These are phyloP conservation scores for Phytophthora hibernalis DNA, from an alignment of 352 stramenopile genomes.

Conservation along the genomic window DNA sequence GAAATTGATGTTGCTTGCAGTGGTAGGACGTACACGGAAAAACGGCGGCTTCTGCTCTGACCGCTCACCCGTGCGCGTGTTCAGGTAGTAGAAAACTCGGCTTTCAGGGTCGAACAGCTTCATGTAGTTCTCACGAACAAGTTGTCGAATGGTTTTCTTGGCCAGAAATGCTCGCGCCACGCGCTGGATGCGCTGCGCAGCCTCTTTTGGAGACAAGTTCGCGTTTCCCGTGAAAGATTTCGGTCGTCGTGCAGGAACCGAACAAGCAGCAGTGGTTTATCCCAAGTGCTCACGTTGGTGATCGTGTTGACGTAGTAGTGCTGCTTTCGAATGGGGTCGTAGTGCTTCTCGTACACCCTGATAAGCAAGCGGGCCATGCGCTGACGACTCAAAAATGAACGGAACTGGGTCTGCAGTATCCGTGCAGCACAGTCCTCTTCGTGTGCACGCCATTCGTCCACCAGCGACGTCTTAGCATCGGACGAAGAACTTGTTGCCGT, in stretches of 20 bases:
- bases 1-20: not conserved
- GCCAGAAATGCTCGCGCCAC: constrained; percentile 49
- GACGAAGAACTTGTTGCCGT: constrained; percentile 18
- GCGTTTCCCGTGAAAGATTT: constrained; percentile 22
- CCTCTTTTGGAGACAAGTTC: constrained; percentile 41
- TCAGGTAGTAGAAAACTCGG: constrained; percentile 73
- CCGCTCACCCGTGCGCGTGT: constrained; percentile 54
- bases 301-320: constrained; percentile 74
- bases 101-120: constrained; percentile 66
- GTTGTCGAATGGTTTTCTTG: constrained; percentile 39
- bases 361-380: constrained; percentile 47
- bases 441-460: constrained; percentile 64
- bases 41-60: constrained; percentile 58
- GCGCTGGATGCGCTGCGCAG: constrained; percentile 61
- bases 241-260: constrained; percentile 47
- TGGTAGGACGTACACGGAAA: constrained; percentile 39
- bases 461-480: constrained; percentile 46
- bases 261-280: constrained; percentile 52
- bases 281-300: constrained; percentile 72
- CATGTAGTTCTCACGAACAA: constrained; percentile 79
- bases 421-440: constrained; percentile 61
- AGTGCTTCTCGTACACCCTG: constrained; percentile 64
- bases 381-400: constrained; percentile 48
- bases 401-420: constrained; percentile 52
- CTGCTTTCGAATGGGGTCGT: constrained; percentile 65